phyloP scores from a whole-genome alignment of 2,329 filamentous ascomycete genomes.

The Lasiodiplodia theobromae region DNA sequence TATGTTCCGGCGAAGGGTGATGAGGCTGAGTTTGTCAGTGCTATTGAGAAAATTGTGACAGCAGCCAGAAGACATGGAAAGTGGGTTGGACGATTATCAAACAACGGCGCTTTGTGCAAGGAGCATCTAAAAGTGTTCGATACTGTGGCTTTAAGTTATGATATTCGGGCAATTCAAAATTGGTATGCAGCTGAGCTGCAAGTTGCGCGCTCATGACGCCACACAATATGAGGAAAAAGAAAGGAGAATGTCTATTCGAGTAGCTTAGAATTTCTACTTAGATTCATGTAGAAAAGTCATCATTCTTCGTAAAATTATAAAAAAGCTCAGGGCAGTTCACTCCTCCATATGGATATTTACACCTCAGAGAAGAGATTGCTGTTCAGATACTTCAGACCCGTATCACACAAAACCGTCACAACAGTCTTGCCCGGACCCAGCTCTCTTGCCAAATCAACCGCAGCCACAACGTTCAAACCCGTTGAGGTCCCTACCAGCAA shows the following conservation, averaged over 20 bases:
- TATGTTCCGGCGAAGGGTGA: conserved; percentile 62
- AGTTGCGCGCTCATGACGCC: background rate
- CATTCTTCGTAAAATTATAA: no score
- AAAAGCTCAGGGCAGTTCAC: no score
- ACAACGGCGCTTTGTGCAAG: conserved; percentile 51
- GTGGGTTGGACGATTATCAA: conserved; percentile 64
- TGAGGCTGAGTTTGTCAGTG: conserved; percentile 64
- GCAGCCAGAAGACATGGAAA: conserved; percentile 69
- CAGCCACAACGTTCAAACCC: background rate
- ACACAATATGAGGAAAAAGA: background rate
- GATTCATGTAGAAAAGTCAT: no score
- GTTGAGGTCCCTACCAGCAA: background rate
- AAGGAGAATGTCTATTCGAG: background rate
- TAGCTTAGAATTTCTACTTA: background rate
- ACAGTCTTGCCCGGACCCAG: background rate
- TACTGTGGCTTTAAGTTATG: conserved; percentile 55
- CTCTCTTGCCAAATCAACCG: background rate
- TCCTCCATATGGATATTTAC: background rate
- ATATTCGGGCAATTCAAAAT: conserved; percentile 58
- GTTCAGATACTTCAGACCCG: background rate
- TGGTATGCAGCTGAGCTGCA: conserved; percentile 49
- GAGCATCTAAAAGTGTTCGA: conserved; percentile 50
- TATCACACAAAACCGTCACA: conserved; percentile 3
- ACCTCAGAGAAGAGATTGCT: background rate
- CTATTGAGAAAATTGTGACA: conserved; percentile 58